Base-by-base conservation (phyloP, 352 stramenopile genomes). In the Phytopythium sindhum region DNA sequence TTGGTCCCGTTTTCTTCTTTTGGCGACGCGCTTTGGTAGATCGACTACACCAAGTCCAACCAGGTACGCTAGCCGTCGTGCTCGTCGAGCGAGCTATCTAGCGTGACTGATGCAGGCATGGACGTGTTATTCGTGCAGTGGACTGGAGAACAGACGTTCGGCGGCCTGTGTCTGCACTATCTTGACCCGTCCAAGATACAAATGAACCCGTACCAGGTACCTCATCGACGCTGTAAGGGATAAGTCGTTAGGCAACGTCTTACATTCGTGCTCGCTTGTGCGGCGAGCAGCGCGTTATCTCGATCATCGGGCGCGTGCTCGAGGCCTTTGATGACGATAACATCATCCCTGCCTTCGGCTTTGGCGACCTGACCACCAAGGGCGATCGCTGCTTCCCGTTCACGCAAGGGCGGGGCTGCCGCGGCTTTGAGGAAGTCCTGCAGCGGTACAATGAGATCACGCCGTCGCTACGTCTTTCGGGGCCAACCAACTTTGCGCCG, bases 321-420 rank as follows among this genome's bases (percentile, higher is more conserved):
- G 83, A 87, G 53, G 71, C 79, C 28, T 92, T 94, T 29, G 86
- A 92, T 57, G 86, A 94, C 59, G 86, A 94, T 60, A 84, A 87
- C 45, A 78, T 90, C 48, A 94, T 94, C 55, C 83, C 85, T 14
- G 77, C 80, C 21, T 91, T 69, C 42, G 83, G 79, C 0, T 93
- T 93, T 67, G 85, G 83, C 21, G 83, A 93, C 41, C 56, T 75
- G 29, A 70, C 57, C 5, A 91, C 81, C 1, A 73, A 75, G 14
- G 69, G 68, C 21, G 63, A 81, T 4, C 67, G 69, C 42, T 90
- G 80, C 53, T 89, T 89, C 57, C 71, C 75, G 9, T 64, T 70
- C 11, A 35, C 61, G 11, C 62, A 76, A 15, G 68, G 70, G 33
- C 57, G 59, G 6, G 75, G 75, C 7, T 91, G 78, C 60, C 70